Percentiles rank a stretch among this genome's conserved stretches.
These are phyloP conservation scores for Cladobotryum protrusum DNA, from an alignment of 2,329 filamentous ascomycete species.

Conservation along the genomic window DNA sequence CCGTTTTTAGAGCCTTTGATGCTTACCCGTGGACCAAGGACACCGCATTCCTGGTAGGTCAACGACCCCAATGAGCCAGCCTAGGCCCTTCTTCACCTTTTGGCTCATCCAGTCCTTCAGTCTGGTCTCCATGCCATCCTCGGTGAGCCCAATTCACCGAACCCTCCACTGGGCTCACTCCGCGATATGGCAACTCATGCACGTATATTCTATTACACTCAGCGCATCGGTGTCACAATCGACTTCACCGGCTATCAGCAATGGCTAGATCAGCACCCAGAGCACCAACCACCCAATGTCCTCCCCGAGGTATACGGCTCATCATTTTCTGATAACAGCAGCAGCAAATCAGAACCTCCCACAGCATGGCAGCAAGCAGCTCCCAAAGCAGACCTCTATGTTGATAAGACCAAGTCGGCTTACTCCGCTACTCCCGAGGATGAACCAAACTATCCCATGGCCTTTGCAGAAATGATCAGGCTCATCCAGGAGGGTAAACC, in stretches of 20 bases:
- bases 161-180: conserved; percentile 41
- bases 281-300: conserved; percentile 29
- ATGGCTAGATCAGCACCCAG: conserved; percentile 45
- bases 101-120: conserved; percentile 23
- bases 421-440: conserved; percentile 22
- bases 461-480: conserved; percentile 79
- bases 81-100: background rate
- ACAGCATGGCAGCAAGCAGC: conserved; percentile 46
- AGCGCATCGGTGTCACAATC: conserved; percentile 45
- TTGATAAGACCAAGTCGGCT: conserved; percentile 31
- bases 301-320: conserved; percentile 22
- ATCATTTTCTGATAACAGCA: background rate
- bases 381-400: conserved; percentile 40
- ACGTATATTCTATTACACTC: conserved; percentile 60
- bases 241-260: conserved; percentile 62
- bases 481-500: conserved; percentile 76
- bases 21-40: conserved; percentile 63
- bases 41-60: conserved; percentile 56
- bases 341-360: background rate
- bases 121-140: conserved; percentile 59
- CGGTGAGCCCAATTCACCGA: conserved; percentile 40
- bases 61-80: background rate
- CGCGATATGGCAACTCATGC: conserved; percentile 58
- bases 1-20: conserved; percentile 56
- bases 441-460: conserved; percentile 68